These are phyloP conservation scores for Pestalotiopsis sp. DNA, from an alignment of 2,329 filamentous ascomycete species.

Conservation along the genomic window DNA sequence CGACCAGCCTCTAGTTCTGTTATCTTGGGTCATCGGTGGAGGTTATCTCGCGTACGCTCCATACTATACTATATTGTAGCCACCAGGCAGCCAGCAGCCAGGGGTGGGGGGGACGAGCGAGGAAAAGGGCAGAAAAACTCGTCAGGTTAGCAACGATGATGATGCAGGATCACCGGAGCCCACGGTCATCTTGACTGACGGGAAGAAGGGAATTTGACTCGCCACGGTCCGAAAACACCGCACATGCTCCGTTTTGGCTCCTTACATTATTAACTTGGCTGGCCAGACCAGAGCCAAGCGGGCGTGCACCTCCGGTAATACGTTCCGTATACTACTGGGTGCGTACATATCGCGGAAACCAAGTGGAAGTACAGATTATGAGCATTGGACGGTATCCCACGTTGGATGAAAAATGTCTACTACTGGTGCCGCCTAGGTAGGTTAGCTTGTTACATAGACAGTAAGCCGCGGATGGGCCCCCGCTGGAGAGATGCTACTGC, in stretches of 20 bases:
- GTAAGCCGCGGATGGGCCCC: background rate
- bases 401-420: background rate
- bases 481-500: too few relatives aligned
- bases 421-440: background rate
- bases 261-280: background rate
- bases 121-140: background rate
- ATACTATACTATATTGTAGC: background rate
- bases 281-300: background rate
- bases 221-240: constrained; percentile 10
- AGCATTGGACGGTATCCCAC: background rate
- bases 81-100: background rate
- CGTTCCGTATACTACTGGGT: background rate
- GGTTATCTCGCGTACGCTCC: background rate
- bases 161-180: background rate
- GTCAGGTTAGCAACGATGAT: background rate
- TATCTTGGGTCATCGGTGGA: background rate
- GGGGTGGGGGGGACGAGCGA: background rate
- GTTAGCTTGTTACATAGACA: background rate
- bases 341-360: background rate
- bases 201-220: background rate
- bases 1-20: background rate
- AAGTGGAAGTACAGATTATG: background rate
- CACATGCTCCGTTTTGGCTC: background rate
- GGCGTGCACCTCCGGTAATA: background rate
- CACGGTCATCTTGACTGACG: background rate